Conservation (phyloP, 1,284 basidiomycete species). For the Vanrija sp. region DNA sequence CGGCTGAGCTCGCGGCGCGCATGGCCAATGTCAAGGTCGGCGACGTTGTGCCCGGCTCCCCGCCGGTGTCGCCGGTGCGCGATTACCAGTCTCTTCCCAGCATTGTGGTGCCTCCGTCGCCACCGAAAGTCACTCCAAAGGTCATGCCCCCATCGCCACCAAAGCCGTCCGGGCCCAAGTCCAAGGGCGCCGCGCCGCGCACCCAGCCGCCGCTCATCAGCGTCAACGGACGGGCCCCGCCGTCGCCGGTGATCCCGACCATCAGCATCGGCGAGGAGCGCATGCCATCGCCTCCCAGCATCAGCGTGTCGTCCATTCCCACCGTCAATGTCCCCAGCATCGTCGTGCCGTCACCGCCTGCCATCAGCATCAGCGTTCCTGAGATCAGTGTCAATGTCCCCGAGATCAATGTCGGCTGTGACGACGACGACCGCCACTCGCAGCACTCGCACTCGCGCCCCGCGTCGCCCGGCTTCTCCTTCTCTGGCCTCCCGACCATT, state of each 20-base stretch:
- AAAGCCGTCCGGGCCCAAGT: background rate
- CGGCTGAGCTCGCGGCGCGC: constrained; percentile 7
- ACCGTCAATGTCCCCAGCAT: background rate
- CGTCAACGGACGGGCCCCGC: too few relatives aligned
- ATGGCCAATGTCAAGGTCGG: constrained; percentile 9
- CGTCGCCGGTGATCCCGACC: background rate
- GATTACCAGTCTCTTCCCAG: background rate
- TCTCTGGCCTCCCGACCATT: constrained; percentile 34
- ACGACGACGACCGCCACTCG: background rate
- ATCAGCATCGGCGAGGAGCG: constrained; percentile 3
- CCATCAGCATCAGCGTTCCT: constrained; percentile 1
- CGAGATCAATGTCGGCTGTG: constrained; percentile 1
- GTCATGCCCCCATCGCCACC: constrained; percentile 4
- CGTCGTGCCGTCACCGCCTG: constrained; percentile 1
- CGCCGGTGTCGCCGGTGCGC: too few relatives aligned
- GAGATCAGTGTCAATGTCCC: constrained; percentile 3
- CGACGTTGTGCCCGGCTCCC: background rate
- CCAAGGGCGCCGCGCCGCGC: background rate
- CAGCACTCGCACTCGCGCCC: background rate
- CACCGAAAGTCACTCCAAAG: background rate
- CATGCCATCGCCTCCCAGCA: background rate
- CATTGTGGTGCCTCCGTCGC: background rate
- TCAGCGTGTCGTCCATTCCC: background rate
- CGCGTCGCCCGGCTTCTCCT: constrained; percentile 15
- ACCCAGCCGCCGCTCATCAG: background rate